Base-by-base conservation (phyloP, 116 monocot species). In the Dioscorea cayenensis region DNA sequence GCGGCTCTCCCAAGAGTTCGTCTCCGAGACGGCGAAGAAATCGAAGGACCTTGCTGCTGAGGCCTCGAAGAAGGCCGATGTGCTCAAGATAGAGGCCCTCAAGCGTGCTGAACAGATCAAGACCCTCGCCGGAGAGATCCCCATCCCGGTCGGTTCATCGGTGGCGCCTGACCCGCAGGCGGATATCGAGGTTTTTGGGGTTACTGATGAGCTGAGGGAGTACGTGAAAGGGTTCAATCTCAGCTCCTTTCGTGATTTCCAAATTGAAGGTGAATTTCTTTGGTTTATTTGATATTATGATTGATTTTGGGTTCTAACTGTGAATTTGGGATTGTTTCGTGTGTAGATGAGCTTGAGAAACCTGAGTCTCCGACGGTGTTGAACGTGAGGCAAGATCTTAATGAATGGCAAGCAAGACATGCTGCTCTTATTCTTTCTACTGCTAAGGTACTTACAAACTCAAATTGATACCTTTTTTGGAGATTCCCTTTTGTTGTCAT, bases 131-230 rank as follows among this genome's bases (percentile, higher is more conserved):
- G 76, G 66, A 29, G 84, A 88, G 63, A 77, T 91, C 73, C 86
- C 78, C 29, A 69, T 77, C 36, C 74, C 84, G n/a, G 71, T 73
- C 28, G 76, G 52, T 28, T 48, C 67, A 28, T 10, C 11, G 18
- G 75, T 16, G 12, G 48, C 71, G 60, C 59, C 70, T 55, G 60
- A 36, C 17, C 52, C 19, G 8, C 74, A 11, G 12, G 68, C 27
- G 58, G 91, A 94, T 67, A 76, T 97, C 66, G 83, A 85, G 83
- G 60, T 62, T 49, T 97, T 88, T 64, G 97, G 94, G 10, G 74
- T 97, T 64, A 89, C 94, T 3, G 94, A 97, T 22, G 90, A 94
- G 71, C 86, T 93, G n/a, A 78, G 86, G 74, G 97, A 97, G 77
- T 97, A 93, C 66, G 86, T 94, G 10, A 97, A 84, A 75, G 97